Evolutionary conservation across 805 yeast species (phyloP).

Genomic region (Metschnikowia matae): DNA sequence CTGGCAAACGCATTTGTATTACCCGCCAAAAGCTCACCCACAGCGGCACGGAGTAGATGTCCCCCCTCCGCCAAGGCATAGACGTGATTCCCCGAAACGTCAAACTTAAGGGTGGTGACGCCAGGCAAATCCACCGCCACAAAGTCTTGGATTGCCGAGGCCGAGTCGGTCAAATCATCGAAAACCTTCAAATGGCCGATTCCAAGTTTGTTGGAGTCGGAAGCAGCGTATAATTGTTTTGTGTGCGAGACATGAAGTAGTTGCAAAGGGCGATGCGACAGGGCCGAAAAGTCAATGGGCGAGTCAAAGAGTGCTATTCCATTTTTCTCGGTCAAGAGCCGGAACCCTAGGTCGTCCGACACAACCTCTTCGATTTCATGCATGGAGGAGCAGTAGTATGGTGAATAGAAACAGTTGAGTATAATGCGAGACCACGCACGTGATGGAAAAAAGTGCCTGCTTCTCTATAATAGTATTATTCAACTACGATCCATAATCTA

Average conservation of each 20-base stretch:
- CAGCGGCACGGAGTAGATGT: constrained; percentile 16
- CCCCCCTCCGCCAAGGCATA: constrained; percentile 24
- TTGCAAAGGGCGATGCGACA: constrained; percentile 16
- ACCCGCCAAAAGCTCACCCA: constrained; percentile 6
- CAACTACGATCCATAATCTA: no score
- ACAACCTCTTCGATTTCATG: constrained; percentile 14
- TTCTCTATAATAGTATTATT: no score
- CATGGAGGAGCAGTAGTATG: neutral
- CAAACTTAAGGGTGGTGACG: constrained; percentile 17
- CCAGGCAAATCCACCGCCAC: constrained; percentile 9
- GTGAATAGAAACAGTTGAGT: neutral
- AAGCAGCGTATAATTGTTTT: constrained; percentile 32
- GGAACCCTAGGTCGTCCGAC: constrained; percentile 46
- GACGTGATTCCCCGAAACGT: constrained; percentile 20
- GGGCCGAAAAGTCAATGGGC: constrained; percentile 28
- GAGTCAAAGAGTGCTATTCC: constrained; percentile 24
- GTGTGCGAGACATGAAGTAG: constrained; percentile 36
- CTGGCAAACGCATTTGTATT: neutral
- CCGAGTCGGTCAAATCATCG: constrained; percentile 20
- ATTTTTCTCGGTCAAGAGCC: constrained; percentile 30
- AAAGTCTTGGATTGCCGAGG: constrained; percentile 5
- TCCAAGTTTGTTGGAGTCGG: constrained; percentile 31
- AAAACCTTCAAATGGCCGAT: constrained; percentile 32
- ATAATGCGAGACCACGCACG: neutral
- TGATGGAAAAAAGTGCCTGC: neutral